Conservation (phyloP, 2,329 filamentous ascomycete genomes). For the Colletotrichum echinochloae region DNA sequence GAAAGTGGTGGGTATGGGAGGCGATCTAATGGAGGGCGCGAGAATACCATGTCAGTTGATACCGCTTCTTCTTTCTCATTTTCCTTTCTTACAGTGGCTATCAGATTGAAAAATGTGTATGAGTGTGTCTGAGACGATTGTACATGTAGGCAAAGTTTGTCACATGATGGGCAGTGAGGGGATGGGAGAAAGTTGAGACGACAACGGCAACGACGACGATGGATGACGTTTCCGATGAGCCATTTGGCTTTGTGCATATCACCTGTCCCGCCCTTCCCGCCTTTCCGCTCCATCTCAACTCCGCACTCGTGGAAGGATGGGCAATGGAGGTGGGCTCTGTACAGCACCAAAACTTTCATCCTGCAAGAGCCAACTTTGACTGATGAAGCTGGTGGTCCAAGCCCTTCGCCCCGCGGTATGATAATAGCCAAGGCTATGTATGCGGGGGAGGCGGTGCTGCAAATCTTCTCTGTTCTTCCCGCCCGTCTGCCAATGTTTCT, state of each 20-base stretch:
- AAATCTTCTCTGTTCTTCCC: background rate
- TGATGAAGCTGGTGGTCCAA: slow-evolving; percentile 13
- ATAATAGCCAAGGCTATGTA: slow-evolving; percentile 12
- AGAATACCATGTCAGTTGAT: background rate
- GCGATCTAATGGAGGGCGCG: slow-evolving; percentile 12
- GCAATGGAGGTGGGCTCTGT: background rate
- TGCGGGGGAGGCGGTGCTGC: slow-evolving; percentile 27
- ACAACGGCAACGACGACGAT: background rate
- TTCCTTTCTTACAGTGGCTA: background rate
- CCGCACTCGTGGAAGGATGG: slow-evolving; percentile 1
- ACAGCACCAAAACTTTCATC: background rate
- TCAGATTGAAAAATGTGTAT: background rate
- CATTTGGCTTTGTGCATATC: slow-evolving; percentile 22
- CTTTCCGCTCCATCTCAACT: slow-evolving; percentile 16
- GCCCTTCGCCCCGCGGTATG: slow-evolving; percentile 20
- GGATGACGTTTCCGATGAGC: slow-evolving; percentile 13
- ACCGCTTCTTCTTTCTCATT: background rate
- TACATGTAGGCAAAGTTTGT: slow-evolving; percentile 3
- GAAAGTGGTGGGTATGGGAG: slow-evolving; percentile 2
- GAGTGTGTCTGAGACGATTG: slow-evolving; percentile 1
- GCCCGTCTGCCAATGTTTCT: slow-evolving; percentile 11
- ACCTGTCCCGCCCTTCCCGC: slow-evolving; percentile 31
- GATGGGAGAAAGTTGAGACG: slow-evolving; percentile 16
- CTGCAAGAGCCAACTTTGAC: slow-evolving; percentile 35
- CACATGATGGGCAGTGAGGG: background rate